Percentiles rank a stretch among this genome's conserved stretches.
These are phyloP conservation scores for Cystobasidium pallidum DNA, from an alignment of 1,284 basidiomycete species.

Conservation along the genomic window DNA sequence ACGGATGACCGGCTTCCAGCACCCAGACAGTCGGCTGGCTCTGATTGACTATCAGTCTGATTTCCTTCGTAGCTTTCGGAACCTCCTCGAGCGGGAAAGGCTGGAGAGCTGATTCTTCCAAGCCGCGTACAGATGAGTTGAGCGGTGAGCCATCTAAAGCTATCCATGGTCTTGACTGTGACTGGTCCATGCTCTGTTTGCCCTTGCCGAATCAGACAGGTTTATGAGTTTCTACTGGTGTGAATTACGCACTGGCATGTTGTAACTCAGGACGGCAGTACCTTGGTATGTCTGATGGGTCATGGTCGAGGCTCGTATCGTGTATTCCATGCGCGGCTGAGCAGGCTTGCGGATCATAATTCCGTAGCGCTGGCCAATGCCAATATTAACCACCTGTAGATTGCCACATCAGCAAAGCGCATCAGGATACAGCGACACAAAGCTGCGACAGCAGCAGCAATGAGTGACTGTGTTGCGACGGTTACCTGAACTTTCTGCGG, in stretches of 20 bases:
- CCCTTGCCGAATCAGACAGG: constrained; percentile 10
- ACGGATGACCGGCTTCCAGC: constrained; percentile 14
- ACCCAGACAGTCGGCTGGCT: constrained; percentile 14
- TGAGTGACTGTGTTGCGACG: constrained; percentile 10
- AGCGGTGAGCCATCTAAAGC: constrained; percentile 14
- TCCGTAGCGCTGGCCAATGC: constrained; percentile 14
- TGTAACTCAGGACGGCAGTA: constrained; percentile 15
- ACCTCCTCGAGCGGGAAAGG: constrained; percentile 14
- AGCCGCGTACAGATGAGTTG: constrained; percentile 15
- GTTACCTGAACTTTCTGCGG: constrained; percentile 27
- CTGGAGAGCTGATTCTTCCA: constrained; percentile 15
- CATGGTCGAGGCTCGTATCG: constrained; percentile 15
- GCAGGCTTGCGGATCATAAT: constrained; percentile 15
- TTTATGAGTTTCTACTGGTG: constrained; percentile 14
- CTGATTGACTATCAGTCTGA: constrained; percentile 16
- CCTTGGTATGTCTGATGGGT: constrained; percentile 15
- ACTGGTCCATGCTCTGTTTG: constrained; percentile 12
- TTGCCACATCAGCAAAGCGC: constrained; percentile 14
- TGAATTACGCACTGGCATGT: constrained; percentile 12
- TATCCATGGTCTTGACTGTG: constrained; percentile 16
- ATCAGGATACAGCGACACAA: constrained; percentile 13
- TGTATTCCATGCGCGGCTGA: constrained; percentile 12
- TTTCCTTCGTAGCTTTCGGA: constrained; percentile 16
- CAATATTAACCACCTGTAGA: constrained; percentile 14
- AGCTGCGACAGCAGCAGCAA: constrained; percentile 14